Conservation (phyloP, 2,329 filamentous ascomycete species). For the Fusarium temperatum region DNA sequence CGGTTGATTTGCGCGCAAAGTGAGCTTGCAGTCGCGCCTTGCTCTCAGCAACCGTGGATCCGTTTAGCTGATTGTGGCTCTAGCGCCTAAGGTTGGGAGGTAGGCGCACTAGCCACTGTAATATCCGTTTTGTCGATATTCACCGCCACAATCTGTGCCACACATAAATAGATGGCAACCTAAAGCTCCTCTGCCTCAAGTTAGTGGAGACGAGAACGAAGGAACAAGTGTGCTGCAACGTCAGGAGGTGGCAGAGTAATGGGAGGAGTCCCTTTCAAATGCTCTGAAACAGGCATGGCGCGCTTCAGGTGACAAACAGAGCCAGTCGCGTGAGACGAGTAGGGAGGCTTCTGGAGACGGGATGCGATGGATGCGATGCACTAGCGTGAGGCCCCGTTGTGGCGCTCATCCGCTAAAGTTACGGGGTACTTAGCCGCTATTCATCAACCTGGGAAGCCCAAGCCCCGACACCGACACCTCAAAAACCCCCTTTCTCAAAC, state of each 20-base stretch:
- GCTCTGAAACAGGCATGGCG: constrained; percentile 34
- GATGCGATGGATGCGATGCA: constrained; percentile 5
- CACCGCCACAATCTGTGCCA: not conserved
- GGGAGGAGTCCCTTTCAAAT: constrained; percentile 6
- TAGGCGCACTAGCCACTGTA: constrained; percentile 3
- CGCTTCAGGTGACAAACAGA: constrained; percentile 38
- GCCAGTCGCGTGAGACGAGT: constrained; percentile 23
- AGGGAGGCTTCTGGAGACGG: constrained; percentile 17
- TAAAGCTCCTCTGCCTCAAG: constrained; percentile 6
- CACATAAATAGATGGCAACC: not conserved
- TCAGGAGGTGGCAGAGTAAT: constrained; percentile 19
- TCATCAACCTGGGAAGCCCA: constrained; percentile 12
- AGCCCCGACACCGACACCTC: constrained; percentile 39
- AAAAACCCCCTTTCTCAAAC: constrained; percentile 43
- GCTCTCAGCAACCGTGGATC: not conserved
- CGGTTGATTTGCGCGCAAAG: constrained; percentile 19
- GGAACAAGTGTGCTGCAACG: constrained; percentile 19
- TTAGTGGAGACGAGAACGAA: constrained; percentile 16
- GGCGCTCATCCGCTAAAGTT: constrained; percentile 31
- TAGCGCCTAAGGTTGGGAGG: constrained; percentile 8
- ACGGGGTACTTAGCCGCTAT: constrained; percentile 40
- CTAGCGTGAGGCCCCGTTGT: constrained; percentile 22
- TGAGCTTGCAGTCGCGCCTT: constrained; percentile 16
- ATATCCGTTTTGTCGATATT: not conserved
- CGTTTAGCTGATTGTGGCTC: constrained; percentile 11